Base-by-base conservation (phyloP, 495 filamentous ascomycete species). In the Trichoderma virens region DNA sequence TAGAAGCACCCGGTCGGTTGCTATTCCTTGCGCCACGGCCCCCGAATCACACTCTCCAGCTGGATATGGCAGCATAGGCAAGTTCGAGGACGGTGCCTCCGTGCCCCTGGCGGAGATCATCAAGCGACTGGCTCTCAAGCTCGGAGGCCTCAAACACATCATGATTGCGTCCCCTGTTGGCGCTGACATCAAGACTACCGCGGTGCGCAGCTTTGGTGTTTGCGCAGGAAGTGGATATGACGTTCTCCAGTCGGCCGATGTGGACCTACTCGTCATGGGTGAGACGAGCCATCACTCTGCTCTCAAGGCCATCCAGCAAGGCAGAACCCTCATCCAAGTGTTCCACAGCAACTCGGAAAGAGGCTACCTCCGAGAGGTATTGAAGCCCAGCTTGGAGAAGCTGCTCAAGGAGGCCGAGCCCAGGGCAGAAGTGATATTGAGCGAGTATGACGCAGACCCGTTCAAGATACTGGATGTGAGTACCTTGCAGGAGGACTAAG, bases 221-320 rank as follows among this genome's bases (percentile, higher is more conserved):
- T 97, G 93, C 67, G 93, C 94, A 2, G 94, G 94, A 0, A 91
- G 87, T 1, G 94, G 94, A 0, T 85, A 83, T 3, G 82, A 85
- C 35, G 78, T 96, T 14, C 82, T 98, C 64, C 82, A 87, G 60
- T 81, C 86, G 61, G 78, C 86, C 20, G 78, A 82, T 28, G 81
- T 88, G 4, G 92, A 97, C 71, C 76, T 97, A 30, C 75, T 93
- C 0, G 89, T 98, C 65, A 98, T 93, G 0, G 94, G 94, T 8
- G 94, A 98, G 73, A 83, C 98, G 83, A 88, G 84, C 62, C 94
- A 98, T 73, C 94, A 98, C 71, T 88, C 94, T 65, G 89, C 93
- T 13, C 81, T 98, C 45, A 85, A 89, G 34, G 88, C 90, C 27
- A 91, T 88, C 32, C 93, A 97, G 80, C 81, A 83, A n/a, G 94